A percentile compares a stretch with the other conserved stretches of the same genome.
Evolutionary conservation across 1,284 basidiomycete genomes (phyloP).

Genomic region (Cutaneotrichosporon cutaneum): DNA sequence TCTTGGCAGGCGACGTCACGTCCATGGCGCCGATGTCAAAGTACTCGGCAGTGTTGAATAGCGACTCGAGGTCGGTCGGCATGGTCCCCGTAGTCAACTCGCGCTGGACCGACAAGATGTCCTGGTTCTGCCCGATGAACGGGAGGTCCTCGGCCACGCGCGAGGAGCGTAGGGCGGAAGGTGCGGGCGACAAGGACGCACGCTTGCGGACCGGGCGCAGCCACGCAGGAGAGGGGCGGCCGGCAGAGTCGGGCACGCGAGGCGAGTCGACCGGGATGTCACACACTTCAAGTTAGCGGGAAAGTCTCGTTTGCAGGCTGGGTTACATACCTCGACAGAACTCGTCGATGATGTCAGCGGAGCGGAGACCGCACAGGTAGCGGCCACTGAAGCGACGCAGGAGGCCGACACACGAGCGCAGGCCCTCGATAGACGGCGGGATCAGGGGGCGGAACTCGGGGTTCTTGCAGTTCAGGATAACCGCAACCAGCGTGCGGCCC

Average conservation of each 20-base stretch:
- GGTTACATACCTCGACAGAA: constrained; percentile 74
- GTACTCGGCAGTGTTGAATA: constrained; percentile 51
- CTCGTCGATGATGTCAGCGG: constrained; percentile 86
- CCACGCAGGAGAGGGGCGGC: constrained; percentile 72
- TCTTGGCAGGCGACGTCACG: constrained; percentile 14
- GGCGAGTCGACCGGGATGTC: constrained; percentile 76
- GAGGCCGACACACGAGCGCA: constrained; percentile 78
- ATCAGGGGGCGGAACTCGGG: constrained; percentile 63
- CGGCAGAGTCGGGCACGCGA: constrained; percentile 55
- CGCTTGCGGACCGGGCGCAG: constrained; percentile 75
- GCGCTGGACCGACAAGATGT: constrained; percentile 32
- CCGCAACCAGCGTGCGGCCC: constrained; percentile 80
- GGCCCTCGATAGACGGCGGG: constrained; percentile 72
- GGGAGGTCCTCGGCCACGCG: constrained; percentile 51
- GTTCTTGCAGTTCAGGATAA: constrained; percentile 65
- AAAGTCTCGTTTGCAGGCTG: not conserved
- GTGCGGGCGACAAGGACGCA: constrained; percentile 44
- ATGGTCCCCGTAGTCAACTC: constrained; percentile 21
- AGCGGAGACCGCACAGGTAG: constrained; percentile 74
- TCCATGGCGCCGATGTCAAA: constrained; percentile 39
- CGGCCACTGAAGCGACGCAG: constrained; percentile 58
- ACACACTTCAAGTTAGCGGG: constrained; percentile 61
- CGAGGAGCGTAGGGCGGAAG: constrained; percentile 51
- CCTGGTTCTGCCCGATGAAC: constrained; percentile 16
- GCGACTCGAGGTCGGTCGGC: constrained; percentile 40